Percentiles rank a stretch among this genome's conserved stretches.
Conservation (phyloP, 306 rosid genomes). For the Elaeagnus macrophylla region DNA sequence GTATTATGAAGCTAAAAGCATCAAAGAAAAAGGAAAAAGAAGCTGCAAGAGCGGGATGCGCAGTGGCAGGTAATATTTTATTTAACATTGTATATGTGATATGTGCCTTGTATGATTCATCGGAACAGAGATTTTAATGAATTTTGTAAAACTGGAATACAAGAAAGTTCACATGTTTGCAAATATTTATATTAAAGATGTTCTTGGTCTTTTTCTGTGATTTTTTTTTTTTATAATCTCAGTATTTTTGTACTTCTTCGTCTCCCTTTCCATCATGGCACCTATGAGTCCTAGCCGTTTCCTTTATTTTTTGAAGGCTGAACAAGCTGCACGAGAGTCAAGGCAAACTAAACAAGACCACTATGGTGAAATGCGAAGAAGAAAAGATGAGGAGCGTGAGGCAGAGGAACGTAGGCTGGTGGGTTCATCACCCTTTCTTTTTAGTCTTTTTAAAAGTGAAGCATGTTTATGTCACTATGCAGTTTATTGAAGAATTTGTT, state of each 20-base stretch:
- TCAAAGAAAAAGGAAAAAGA: constrained; percentile 65
- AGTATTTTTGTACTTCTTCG: neutral
- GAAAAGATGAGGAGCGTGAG: constrained; percentile 92
- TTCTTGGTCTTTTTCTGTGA: too few species aligned
- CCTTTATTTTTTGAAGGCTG: constrained; percentile 51
- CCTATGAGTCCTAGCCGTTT: constrained; percentile 6
- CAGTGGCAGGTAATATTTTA: constrained; percentile 55
- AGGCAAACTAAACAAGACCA: constrained; percentile 69
- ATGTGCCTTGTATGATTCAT: too few species aligned
- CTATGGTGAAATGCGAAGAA: constrained; percentile 70
- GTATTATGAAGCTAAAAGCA: constrained; percentile 44
- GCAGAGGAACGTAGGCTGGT: constrained; percentile 70
- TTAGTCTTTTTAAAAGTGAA: constrained; percentile 3
- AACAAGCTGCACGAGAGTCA: constrained; percentile 72
- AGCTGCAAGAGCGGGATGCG: constrained; percentile 83
- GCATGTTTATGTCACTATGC: constrained; percentile 5
- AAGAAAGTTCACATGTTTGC: too few species aligned
- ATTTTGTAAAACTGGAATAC: too few species aligned
- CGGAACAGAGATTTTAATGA: too few species aligned
- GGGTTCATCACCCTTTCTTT: constrained; percentile 16
- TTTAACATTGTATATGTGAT: too few species aligned
- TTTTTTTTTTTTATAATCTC: neutral
- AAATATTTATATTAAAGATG: too few species aligned
- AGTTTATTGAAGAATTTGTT: constrained; percentile 5
- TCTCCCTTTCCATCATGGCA: constrained; percentile 8